Conservation (phyloP, 2,329 filamentous ascomycete species). For the Tolypocladium ophioglossoides region DNA sequence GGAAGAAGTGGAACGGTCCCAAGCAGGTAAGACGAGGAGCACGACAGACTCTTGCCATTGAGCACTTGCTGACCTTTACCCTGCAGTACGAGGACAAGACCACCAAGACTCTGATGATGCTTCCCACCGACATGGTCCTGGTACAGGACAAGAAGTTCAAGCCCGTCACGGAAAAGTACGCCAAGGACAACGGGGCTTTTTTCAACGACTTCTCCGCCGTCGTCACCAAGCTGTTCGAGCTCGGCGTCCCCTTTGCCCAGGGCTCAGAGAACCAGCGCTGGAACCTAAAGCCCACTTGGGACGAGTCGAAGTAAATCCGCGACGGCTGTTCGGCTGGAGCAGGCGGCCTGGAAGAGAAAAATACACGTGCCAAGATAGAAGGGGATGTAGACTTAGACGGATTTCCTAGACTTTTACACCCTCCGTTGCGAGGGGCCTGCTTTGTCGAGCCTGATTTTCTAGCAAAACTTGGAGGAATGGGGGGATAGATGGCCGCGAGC, state of each 20-base stretch:
- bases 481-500: not conserved
- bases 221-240: slow-evolving; percentile 76
- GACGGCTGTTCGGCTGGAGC: not conserved
- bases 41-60: not conserved
- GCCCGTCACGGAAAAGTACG: slow-evolving; percentile 73
- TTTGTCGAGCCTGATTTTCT: not conserved
- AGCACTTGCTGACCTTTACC: slow-evolving; percentile 3
- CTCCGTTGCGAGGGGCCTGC: not conserved
- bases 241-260: slow-evolving; percentile 79
- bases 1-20: slow-evolving; percentile 85
- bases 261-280: slow-evolving; percentile 44
- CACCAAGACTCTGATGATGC: slow-evolving; percentile 91
- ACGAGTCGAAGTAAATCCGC: slow-evolving; percentile 16
- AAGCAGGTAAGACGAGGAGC: slow-evolving; percentile 42
- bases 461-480: not conserved
- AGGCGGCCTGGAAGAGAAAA: not conserved
- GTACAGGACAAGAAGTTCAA: slow-evolving; percentile 82
- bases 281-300: slow-evolving; percentile 50
- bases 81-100: slow-evolving; percentile 76
- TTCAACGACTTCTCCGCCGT: slow-evolving; percentile 86
- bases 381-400: not conserved
- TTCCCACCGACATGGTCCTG: slow-evolving; percentile 83
- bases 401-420: not conserved
- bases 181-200: slow-evolving; percentile 82
- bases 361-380: not conserved